Conservation (phyloP, 2,329 filamentous ascomycete species). For the Aureobasidium zeae region DNA sequence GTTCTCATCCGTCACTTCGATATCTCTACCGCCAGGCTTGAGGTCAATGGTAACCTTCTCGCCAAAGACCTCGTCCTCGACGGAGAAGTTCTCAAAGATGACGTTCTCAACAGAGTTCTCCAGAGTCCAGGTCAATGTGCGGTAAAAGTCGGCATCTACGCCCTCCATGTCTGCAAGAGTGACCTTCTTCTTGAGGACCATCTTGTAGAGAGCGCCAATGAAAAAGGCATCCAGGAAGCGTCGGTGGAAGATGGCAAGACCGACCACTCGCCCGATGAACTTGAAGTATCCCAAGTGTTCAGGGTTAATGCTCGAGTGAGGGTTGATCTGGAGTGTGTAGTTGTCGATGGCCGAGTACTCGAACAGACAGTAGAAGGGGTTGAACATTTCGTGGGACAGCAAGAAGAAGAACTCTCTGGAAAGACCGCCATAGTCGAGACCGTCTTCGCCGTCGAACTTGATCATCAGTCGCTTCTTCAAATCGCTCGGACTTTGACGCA, state of each 20-base stretch:
- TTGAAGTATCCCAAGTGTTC: slow-evolving; percentile 99
- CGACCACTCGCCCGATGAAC: slow-evolving; percentile 96
- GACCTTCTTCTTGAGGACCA: slow-evolving; percentile 92
- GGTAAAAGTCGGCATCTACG: slow-evolving; percentile 95
- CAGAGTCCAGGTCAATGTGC: slow-evolving; percentile 93
- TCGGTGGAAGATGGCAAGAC: slow-evolving; percentile 93
- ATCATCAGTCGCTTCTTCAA: slow-evolving; percentile 99
- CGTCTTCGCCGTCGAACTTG: slow-evolving; percentile 98
- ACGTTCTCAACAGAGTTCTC: slow-evolving; percentile 96
- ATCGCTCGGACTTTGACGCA: slow-evolving; percentile 88
- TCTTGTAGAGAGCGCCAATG: slow-evolving; percentile 98
- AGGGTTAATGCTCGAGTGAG: slow-evolving; percentile 96
- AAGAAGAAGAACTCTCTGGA: slow-evolving; percentile 99
- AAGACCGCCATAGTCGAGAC: slow-evolving; percentile 92
- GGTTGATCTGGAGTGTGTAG: slow-evolving; percentile 99
- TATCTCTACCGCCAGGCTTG: slow-evolving; percentile 79
- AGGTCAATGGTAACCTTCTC: slow-evolving; percentile 90
- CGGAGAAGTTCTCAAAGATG: slow-evolving; percentile 90
- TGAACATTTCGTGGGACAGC: slow-evolving; percentile 99
- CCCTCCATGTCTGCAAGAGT: slow-evolving; percentile 94
- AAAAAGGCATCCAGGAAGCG: slow-evolving; percentile 98
- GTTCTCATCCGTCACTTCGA: slow-evolving; percentile 96
- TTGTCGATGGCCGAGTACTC: slow-evolving; percentile 99
- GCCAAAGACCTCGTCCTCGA: slow-evolving; percentile 94
- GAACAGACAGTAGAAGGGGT: slow-evolving; percentile 98